Conservation (phyloP, 805 yeast genomes). For the Danielia oregonensis region DNA sequence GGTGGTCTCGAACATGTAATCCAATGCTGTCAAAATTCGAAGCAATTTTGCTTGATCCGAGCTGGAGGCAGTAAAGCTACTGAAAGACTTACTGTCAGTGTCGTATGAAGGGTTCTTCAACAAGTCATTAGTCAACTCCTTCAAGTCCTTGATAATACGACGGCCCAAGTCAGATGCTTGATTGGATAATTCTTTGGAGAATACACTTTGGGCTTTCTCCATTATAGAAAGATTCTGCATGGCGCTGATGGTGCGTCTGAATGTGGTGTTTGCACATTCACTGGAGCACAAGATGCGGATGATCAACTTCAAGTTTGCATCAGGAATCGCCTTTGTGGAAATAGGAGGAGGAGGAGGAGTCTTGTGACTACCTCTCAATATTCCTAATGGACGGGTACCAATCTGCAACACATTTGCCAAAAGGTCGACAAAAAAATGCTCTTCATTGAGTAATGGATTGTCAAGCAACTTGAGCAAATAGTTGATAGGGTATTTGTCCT, state of each 20-base stretch:
- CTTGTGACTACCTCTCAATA: constrained; percentile 34
- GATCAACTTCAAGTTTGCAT: constrained; percentile 55
- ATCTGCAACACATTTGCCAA: constrained; percentile 72
- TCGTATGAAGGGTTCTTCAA: constrained; percentile 21
- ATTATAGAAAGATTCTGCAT: constrained; percentile 72
- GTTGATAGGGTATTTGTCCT: constrained; percentile 69
- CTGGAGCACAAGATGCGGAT: constrained; percentile 70
- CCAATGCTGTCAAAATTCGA: constrained; percentile 82
- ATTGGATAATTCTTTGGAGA: constrained; percentile 63
- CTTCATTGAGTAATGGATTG: constrained; percentile 62
- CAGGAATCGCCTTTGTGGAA: constrained; percentile 43
- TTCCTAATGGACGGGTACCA: constrained; percentile 67
- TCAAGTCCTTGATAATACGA: constrained; percentile 52
- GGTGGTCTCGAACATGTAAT: constrained; percentile 62
- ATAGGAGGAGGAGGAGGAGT: constrained; percentile 42
- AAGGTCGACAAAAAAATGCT: constrained; percentile 70
- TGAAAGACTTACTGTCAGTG: constrained; percentile 48
- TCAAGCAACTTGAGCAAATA: constrained; percentile 60
- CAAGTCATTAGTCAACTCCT: constrained; percentile 45
- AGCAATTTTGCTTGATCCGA: constrained; percentile 89
- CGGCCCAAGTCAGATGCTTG: constrained; percentile 60
- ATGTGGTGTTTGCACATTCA: constrained; percentile 81
- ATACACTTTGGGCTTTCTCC: constrained; percentile 56
- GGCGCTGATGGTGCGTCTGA: constrained; percentile 76
- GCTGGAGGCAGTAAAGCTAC: constrained; percentile 70